Conservation (phyloP, 2,329 filamentous ascomycete species). For the Aspergillus sp. region DNA sequence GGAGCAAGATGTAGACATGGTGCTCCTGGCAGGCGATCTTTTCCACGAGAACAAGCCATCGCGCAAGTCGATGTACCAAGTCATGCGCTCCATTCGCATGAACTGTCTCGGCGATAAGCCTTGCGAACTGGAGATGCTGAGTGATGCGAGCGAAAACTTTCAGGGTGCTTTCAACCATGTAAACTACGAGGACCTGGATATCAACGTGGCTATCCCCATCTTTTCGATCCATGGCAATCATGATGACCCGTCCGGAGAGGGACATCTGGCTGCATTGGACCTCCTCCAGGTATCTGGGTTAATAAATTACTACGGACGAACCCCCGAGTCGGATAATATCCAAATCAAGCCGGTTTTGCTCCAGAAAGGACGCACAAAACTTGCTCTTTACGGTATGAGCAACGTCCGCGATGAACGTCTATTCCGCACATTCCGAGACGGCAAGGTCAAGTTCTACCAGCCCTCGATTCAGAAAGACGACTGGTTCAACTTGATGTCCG, state of each 20-base stretch:
- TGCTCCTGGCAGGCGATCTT: conserved; percentile 87
- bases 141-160: conserved; percentile 89
- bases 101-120: conserved; percentile 96
- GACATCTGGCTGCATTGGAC: conserved; percentile 86
- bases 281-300: conserved; percentile 86
- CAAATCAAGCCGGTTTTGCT: conserved; percentile 86
- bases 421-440: conserved; percentile 89
- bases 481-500: conserved; percentile 94
- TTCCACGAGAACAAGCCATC: conserved; percentile 99
- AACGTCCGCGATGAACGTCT: conserved; percentile 95
- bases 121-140: conserved; percentile 91
- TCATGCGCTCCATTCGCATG: conserved; percentile 90
- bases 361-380: conserved; percentile 89
- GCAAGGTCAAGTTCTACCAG: conserved; percentile 90
- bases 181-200: conserved; percentile 96
- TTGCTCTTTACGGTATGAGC: conserved; percentile 90
- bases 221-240: conserved; percentile 99
- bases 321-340: conserved; percentile 90
- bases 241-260: conserved; percentile 96
- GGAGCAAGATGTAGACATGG: conserved; percentile 93
- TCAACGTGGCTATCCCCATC: conserved; percentile 94
- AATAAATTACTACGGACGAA: conserved; percentile 93
- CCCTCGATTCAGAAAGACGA: conserved; percentile 77
- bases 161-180: conserved; percentile 87
- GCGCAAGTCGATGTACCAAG: conserved; percentile 92